Base-by-base conservation (phyloP, 176 grass and related monocot species). In the Phragmites australis region DNA sequence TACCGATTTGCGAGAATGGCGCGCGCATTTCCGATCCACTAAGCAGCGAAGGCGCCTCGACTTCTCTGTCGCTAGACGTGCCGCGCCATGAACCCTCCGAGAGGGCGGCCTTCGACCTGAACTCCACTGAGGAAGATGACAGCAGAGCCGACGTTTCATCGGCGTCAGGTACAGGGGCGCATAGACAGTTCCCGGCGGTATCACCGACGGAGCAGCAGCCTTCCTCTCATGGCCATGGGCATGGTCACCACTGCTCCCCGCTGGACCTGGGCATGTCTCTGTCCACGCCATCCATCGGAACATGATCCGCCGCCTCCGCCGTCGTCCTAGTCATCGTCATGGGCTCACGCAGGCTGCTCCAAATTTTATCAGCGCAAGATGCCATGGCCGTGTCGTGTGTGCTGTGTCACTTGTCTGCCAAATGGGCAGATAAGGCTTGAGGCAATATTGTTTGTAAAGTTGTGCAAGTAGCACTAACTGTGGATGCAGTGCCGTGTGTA, bases 211-310 rank as follows among this genome's bases (percentile, higher is more conserved):
- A 88, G 77, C 82, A 49, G 61, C 75, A 49, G 31, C 15, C 81
- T 7, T 40, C 81, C 25, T 45, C 46, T 29, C 80, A 48, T 56
- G 70, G 68, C 18, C 75, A 44, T 17, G 76, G 75, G 0, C 67
- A 83, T 1, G 75, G 67, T 0, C 82, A 65, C 29, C 74, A 89
- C 49, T 89, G 72, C 82, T 71, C 77, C 6, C 82, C 18, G 2
- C 46, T 85, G 39, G 87, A 85, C 22, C 77, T 89, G 6, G 83
- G 71, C 83, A 89, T 81, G 78, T 85, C 82, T 12, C 65, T 89
- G 48, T 65, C 87, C 0, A 27, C 71, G 11, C 78, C 72, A 44
- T 81, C 88, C 72, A 21, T 85, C 41, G 87, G 87, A 54, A 85
- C 88, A 76, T 82, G 72, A 85, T 55, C 48, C 11, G 42, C 16